A percentile compares a stretch with the other conserved stretches of the same genome.
phyloP scores from a whole-genome alignment of 345 rosid genomes.

The Moricandia moricandioides region DNA sequence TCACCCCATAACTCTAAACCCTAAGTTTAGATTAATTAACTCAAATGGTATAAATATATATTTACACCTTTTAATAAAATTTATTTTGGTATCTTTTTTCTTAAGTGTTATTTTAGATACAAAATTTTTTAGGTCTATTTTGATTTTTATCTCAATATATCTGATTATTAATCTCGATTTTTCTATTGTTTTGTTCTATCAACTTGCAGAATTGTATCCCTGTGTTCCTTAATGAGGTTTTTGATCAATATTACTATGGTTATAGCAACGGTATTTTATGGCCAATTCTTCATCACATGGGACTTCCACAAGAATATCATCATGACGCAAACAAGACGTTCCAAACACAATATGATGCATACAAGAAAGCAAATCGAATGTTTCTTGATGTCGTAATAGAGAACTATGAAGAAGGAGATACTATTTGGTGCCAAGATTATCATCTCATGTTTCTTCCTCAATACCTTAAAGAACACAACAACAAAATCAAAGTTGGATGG shows the following conservation, averaged over 20 bases:
- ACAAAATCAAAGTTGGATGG: slow-evolving; percentile 92
- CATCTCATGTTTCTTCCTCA: slow-evolving; percentile 95
- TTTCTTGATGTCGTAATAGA: slow-evolving; percentile 79
- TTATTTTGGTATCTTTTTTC: no score
- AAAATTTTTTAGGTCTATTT: no score
- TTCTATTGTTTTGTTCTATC: neutral
- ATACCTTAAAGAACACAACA: slow-evolving; percentile 73
- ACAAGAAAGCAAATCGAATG: slow-evolving; percentile 90
- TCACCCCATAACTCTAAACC: no score
- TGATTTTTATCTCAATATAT: no score
- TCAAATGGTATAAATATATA: no score
- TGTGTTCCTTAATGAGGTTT: slow-evolving; percentile 87
- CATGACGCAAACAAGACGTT: slow-evolving; percentile 74
- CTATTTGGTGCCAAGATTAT: slow-evolving; percentile 96
- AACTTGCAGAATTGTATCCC: slow-evolving; percentile 79
- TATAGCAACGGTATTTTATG: slow-evolving; percentile 91
- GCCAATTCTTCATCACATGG: slow-evolving; percentile 94
- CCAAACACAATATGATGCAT: slow-evolving; percentile 88
- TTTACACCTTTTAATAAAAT: no score
- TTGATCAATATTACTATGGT: slow-evolving; percentile 88
- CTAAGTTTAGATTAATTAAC: no score
- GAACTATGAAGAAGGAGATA: slow-evolving; percentile 91
- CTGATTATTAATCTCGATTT: neutral
- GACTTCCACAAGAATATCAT: slow-evolving; percentile 89
- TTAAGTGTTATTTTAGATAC: no score